Base-by-base conservation (phyloP, 345 rosid genomes). In the Pistacia integerrima region DNA sequence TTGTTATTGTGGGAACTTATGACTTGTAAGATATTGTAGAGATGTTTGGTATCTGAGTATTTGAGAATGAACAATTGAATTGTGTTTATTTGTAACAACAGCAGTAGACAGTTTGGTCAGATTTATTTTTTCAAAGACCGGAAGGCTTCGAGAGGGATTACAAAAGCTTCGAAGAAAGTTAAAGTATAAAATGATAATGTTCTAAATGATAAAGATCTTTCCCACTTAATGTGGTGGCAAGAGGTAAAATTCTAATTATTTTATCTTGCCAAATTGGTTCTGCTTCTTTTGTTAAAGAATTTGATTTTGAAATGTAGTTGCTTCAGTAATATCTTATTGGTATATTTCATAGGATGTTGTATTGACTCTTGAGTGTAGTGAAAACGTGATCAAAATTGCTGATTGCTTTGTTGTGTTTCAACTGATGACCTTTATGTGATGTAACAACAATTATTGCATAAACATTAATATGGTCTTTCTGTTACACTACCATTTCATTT, bases 191-290 rank as follows among this genome's bases (percentile, higher is more conserved):
- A 72, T 60, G 97, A 91, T 46, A 91, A 88, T 76, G 77, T 67
- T 71, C 81, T 87, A 3, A 79, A 72, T 60, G 97, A 91, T 46
- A 91, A 88, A 82, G 89, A 90, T 87, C 85, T 89, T 74, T 81
- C 92, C 70, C 94, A 93, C 77, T 62, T 95, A 62, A 57, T 86
- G 10, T 95, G 97, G 99, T 93, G 98, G 99, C 91, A 86, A 84
- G 97, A 95, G 92, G 99, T 93, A 62, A 67, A 48, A 1, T 10
- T 78, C 46, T 33, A 3, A 67, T 56, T 82, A 25, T 68, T 76
- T 10, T 71, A n/a, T 56, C 54, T 73, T 30, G 5, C 74, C 74
- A 38, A 33, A 16, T 56, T 1, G 16, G 58, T 44, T 61, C 46
- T 52, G 41, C 22, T 54, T 14, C 25, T 20, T 9, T 62, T 69